phyloP scores from a whole-genome alignment of 2,329 filamentous ascomycete species.

The Cladosporium sp. region DNA sequence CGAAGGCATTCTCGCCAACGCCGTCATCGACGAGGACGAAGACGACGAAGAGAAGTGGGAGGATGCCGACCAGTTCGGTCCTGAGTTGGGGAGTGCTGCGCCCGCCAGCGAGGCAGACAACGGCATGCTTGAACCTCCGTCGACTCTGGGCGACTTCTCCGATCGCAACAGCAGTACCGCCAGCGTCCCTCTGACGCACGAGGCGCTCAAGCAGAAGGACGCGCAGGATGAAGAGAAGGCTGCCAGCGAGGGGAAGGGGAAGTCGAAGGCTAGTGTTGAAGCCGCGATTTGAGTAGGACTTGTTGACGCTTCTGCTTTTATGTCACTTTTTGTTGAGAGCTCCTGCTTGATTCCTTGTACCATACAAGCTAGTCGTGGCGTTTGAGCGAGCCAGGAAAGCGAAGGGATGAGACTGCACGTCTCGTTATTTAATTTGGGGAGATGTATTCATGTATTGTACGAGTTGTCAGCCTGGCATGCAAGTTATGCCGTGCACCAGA shows the following conservation, averaged over 20 bases:
- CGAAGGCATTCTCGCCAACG: slow-evolving; percentile 5
- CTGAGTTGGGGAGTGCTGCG: slow-evolving; percentile 15
- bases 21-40: slow-evolving; percentile 7
- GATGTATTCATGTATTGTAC: too few relatives aligned
- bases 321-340: too few relatives aligned
- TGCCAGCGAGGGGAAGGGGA: neutral
- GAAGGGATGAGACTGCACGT: too few relatives aligned
- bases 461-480: too few relatives aligned
- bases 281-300: too few relatives aligned
- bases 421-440: too few relatives aligned
- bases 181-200: slow-evolving; percentile 23
- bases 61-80: slow-evolving; percentile 27
- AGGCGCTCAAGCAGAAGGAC: slow-evolving; percentile 28
- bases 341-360: too few relatives aligned
- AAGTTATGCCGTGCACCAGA: too few relatives aligned
- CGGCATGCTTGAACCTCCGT: slow-evolving; percentile 1
- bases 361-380: too few relatives aligned
- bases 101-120: neutral
- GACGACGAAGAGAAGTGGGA: slow-evolving; percentile 23
- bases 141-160: neutral
- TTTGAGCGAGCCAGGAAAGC: slow-evolving; percentile 1
- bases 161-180: neutral
- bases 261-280: neutral
- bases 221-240: slow-evolving; percentile 20
- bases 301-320: too few relatives aligned